Base-by-base conservation (phyloP, 1,139 yeast genomes). In the Debaryomyces psychrophilus region DNA sequence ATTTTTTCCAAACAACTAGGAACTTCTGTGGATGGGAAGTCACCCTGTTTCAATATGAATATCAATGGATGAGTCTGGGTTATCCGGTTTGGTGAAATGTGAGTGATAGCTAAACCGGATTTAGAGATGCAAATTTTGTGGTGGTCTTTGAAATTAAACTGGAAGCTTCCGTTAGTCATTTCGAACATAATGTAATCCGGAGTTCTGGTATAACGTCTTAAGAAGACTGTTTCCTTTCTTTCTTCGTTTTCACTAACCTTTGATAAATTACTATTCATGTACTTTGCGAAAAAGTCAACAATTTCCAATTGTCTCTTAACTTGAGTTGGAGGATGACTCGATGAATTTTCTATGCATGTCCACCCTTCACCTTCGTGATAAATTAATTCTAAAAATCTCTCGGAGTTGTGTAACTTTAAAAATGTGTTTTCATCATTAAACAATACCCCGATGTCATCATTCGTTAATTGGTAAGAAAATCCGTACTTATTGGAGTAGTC, bases 401-500 rank as follows among this genome's bases (percentile, higher is more conserved):
- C 80, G 12, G 81, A 79, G 59, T 82, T 83, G 43, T 83, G 81
- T 45, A 82, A 77, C 63, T 87, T 85, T 50, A 90, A 75, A 54
- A 90, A 81, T 8, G 96, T 86, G 48, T 87, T 84, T 27, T 88
- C 87, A 59, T 88, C 93, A 58, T 89, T 88, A 67, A 90, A 90
- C 48, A 87, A 74, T 8, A 90, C 97, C n/a, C 98, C 98, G 50
- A 90, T 88, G 56, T 88, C 90, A 50, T 90, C 95, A 47, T 92
- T 87, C 28, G 93, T 88, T 46, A 93, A 72, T 64, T 93, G 97
- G 65, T 93, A 93, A 5, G 97, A 89, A 60, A 95, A 87, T 0
- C 99, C 99, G 66, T 92, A 95, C 62, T 88, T 90, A 69, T 92
- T 90, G 35, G 97, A 88, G 64, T 93, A 93, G 65, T 95, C 99